phyloP scores from a whole-genome alignment of 768 basidiomycete species.

The Trametes coccinea region DNA sequence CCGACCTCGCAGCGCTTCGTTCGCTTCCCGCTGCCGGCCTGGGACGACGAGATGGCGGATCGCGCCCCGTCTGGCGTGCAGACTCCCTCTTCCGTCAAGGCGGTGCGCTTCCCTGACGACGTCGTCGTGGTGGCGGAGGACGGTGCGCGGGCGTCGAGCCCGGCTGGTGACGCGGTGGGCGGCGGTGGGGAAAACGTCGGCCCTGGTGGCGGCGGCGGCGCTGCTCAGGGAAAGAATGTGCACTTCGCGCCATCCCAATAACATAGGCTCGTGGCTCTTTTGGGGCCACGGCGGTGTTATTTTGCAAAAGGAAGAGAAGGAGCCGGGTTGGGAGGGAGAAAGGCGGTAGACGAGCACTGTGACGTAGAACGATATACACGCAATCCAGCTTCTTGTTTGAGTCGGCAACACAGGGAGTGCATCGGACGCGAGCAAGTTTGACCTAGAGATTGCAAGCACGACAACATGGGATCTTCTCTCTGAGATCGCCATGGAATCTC shows the following conservation, averaged over 20 bases:
- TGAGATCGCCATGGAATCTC: background rate
- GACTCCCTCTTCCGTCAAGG: conserved; percentile 7
- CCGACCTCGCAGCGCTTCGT: conserved; percentile 3
- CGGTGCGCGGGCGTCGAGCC: background rate
- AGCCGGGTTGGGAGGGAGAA: background rate
- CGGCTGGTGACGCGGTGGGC: background rate
- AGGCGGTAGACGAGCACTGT: background rate
- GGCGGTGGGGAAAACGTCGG: background rate
- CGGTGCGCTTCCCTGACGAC: conserved; percentile 11
- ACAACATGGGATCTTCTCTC: background rate
- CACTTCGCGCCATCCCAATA: conserved; percentile 40
- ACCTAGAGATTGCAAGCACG: no score
- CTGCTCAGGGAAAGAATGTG: conserved; percentile 26
- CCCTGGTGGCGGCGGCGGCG: background rate
- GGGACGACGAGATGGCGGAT: background rate
- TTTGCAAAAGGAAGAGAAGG: background rate
- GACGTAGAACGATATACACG: background rate
- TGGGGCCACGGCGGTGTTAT: conserved; percentile 4
- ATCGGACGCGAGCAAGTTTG: background rate
- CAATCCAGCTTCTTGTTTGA: no score
- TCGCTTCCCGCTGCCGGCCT: conserved; percentile 1
- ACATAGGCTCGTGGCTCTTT: conserved; percentile 30
- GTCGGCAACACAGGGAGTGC: no score
- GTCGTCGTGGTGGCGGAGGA: background rate
- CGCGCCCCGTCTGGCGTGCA: background rate